phyloP scores from a whole-genome alignment of 2,329 filamentous ascomycete genomes.

The Fusarium armeniacum region DNA sequence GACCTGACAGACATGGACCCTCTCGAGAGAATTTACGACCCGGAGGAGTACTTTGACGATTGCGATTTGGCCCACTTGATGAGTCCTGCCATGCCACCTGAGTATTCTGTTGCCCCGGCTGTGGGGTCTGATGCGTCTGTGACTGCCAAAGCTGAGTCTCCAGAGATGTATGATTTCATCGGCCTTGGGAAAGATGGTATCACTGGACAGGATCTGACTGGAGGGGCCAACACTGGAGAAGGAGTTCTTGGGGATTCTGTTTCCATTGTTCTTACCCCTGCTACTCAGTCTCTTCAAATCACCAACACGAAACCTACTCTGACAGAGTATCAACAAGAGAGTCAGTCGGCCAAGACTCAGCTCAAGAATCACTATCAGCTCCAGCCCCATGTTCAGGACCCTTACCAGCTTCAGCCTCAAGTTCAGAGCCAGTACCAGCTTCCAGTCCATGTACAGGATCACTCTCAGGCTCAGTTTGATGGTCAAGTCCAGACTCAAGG shows the following conservation, averaged over 20 bases:
- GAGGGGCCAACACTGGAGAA: neutral
- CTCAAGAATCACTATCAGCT: neutral
- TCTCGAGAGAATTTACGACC: neutral
- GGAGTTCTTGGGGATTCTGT: neutral
- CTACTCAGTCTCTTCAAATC: neutral
- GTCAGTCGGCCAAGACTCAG: neutral
- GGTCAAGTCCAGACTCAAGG: neutral
- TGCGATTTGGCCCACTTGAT: neutral
- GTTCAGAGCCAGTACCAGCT: neutral
- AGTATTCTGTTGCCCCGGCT: neutral
- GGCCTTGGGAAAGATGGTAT: neutral
- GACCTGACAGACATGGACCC: slow-evolving; percentile 9
- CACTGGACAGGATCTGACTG: neutral
- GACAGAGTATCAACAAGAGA: neutral
- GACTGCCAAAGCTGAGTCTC: neutral
- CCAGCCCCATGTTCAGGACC: too few relatives aligned
- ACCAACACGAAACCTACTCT: neutral
- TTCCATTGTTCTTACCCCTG: neutral
- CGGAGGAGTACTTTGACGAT: neutral
- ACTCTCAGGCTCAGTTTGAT: neutral
- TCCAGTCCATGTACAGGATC: neutral
- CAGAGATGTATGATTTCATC: neutral
- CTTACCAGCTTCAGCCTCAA: neutral
- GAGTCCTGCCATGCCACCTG: neutral
- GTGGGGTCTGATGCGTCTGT: neutral